Conservation (phyloP, 2,329 filamentous ascomycete species). For the Colletotrichum lupini region DNA sequence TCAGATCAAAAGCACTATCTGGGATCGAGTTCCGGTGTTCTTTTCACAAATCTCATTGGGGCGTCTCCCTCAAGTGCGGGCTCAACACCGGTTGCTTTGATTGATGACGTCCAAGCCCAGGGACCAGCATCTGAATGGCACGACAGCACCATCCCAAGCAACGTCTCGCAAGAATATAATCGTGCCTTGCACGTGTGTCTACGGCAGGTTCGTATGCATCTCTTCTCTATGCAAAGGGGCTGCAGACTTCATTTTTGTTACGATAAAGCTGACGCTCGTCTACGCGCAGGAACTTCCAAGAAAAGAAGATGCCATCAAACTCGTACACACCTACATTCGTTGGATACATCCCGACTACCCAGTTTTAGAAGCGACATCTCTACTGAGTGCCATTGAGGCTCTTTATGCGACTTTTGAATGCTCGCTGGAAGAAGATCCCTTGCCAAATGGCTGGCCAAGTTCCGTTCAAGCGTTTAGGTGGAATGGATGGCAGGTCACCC, state of each 20-base stretch:
- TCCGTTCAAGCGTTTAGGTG: constrained; percentile 36
- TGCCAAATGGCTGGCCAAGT: constrained; percentile 37
- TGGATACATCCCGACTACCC: constrained; percentile 40
- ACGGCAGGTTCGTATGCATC: constrained; percentile 8
- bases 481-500: constrained; percentile 37
- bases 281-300: constrained; percentile 36
- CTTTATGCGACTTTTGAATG: constrained; percentile 36
- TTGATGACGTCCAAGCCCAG: constrained; percentile 28
- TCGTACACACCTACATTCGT: constrained; percentile 39
- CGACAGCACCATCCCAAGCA: not conserved
- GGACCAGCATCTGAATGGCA: constrained; percentile 27
- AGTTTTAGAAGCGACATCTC: constrained; percentile 36
- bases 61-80: constrained; percentile 32
- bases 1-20: constrained; percentile 50
- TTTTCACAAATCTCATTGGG: constrained; percentile 46
- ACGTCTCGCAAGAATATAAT: constrained; percentile 34
- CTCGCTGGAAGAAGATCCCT: constrained; percentile 22
- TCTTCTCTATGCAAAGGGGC: no score
- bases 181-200: constrained; percentile 15
- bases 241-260: not conserved
- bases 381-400: constrained; percentile 38
- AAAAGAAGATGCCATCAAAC: constrained; percentile 37
- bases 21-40: constrained; percentile 49
- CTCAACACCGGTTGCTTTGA: constrained; percentile 3
- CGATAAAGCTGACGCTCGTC: not conserved